Conservation (phyloP, 139 green algal species). For the Haematococcus sp. region DNA sequence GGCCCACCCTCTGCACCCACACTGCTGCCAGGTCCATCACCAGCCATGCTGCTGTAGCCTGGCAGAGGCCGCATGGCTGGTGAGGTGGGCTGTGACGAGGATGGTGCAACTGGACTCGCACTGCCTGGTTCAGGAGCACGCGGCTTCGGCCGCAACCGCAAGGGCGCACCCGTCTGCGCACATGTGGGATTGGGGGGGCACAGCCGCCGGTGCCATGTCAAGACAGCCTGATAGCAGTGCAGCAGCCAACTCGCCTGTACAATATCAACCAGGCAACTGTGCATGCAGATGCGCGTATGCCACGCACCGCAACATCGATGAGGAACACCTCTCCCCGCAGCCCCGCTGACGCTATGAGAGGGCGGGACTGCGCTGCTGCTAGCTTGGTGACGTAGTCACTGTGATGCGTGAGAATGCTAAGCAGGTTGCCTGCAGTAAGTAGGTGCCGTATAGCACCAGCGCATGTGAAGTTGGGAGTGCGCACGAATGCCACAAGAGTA, state of each 20-base stretch:
- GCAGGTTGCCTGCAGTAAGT: constrained; percentile 20
- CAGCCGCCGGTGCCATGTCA: not conserved
- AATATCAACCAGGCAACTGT: too few species aligned
- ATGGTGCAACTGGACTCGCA: not conserved
- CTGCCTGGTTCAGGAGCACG: not conserved
- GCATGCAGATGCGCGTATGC: too few species aligned
- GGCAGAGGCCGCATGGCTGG: not conserved
- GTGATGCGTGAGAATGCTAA: constrained; percentile 49
- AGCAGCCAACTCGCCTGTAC: too few species aligned
- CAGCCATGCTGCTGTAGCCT: constrained; percentile 1
- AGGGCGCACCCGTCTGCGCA: not conserved
- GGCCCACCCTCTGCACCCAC: not conserved
- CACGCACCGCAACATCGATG: constrained; percentile 48
- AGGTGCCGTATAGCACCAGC: too few species aligned
- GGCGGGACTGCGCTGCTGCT: constrained; percentile 19
- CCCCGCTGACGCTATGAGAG: constrained; percentile 51
- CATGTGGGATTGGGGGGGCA: not conserved
- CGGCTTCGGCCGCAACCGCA: too few species aligned
- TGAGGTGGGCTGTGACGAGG: constrained; percentile 3
- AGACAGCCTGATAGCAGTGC: too few species aligned
- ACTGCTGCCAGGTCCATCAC: not conserved
- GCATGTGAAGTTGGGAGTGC: too few species aligned
- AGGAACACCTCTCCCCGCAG: constrained; percentile 59
- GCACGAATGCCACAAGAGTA: too few species aligned
- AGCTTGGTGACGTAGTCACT: constrained; percentile 63